Evolutionary conservation across 768 basidiomycete genomes (phyloP).

Genomic region (Mycena capillaripes): DNA sequence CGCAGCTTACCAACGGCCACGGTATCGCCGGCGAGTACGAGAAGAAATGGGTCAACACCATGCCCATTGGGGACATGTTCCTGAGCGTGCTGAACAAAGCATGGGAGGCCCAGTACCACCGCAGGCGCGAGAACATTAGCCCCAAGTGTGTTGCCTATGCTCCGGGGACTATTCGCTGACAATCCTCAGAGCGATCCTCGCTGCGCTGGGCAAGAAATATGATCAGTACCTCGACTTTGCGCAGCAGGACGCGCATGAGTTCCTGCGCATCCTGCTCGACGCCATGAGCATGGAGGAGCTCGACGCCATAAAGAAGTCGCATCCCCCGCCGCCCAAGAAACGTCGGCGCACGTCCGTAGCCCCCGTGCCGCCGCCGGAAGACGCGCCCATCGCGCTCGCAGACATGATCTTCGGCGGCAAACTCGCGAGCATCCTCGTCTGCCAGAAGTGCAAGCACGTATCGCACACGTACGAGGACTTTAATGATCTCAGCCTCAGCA

Average conservation of each 20-base stretch:
- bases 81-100: slow-evolving; percentile 70
- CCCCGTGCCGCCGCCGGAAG: slow-evolving; percentile 50
- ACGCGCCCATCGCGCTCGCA: slow-evolving; percentile 76
- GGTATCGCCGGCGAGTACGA: slow-evolving; percentile 66
- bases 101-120: slow-evolving; percentile 72
- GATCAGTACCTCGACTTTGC: slow-evolving; percentile 96
- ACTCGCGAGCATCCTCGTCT: slow-evolving; percentile 92
- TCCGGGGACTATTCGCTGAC: slow-evolving; percentile 10
- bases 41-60: slow-evolving; percentile 66
- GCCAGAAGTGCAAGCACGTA: slow-evolving; percentile 93
- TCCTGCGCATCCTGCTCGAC: slow-evolving; percentile 90
- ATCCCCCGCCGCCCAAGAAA: slow-evolving; percentile 62
- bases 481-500: slow-evolving; percentile 91
- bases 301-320: slow-evolving; percentile 88
- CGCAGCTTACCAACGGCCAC: slow-evolving; percentile 79
- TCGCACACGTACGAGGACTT: slow-evolving; percentile 96
- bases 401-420: slow-evolving; percentile 94
- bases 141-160: slow-evolving; percentile 68
- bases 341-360: slow-evolving; percentile 48
- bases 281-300: slow-evolving; percentile 95
- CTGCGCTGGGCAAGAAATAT: slow-evolving; percentile 84
- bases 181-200: slow-evolving; percentile 68
- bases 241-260: slow-evolving; percentile 97
- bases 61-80: slow-evolving; percentile 82
- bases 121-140: slow-evolving; percentile 67